Conservation (phyloP, 202 grass and related monocot species). For the Saccharum hybrid region DNA sequence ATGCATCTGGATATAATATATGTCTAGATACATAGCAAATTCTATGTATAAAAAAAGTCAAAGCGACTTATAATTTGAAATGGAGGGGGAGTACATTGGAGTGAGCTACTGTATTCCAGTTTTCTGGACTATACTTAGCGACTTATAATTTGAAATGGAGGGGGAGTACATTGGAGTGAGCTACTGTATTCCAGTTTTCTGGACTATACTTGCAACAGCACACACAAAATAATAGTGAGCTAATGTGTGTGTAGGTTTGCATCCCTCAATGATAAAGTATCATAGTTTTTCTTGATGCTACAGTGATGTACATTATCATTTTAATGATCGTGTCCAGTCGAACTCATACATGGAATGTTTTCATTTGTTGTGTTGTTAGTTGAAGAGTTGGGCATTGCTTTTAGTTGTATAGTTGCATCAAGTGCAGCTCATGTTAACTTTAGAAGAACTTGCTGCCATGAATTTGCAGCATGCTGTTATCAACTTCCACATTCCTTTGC, state of each 20-base stretch:
- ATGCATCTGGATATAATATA: too few species aligned
- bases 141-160: too few species aligned
- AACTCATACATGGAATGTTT: constrained; percentile 7
- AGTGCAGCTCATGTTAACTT: constrained; percentile 2
- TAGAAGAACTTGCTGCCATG: constrained; percentile 12
- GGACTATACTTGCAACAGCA: constrained; percentile 32
- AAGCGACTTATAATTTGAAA: too few species aligned
- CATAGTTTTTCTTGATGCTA: constrained; percentile 34
- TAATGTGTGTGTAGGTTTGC: constrained; percentile 13
- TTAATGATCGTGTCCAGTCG: not conserved
- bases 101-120: constrained; percentile 7
- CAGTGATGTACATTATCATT: constrained; percentile 12
- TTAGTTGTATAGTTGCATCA: constrained; percentile 24
- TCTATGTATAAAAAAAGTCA: too few species aligned
- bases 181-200: constrained; percentile 13
- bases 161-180: constrained; percentile 5
- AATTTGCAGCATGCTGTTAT: constrained; percentile 12
- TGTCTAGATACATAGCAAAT: too few species aligned
- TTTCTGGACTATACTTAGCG: constrained; percentile 24
- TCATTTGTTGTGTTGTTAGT: constrained; percentile 7
- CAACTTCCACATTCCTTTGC: not conserved
- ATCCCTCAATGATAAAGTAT: constrained; percentile 8
- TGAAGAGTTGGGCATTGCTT: constrained; percentile 15
- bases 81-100: not conserved
- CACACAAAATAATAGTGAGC: constrained; percentile 10